A percentile compares a stretch with the other conserved stretches of the same genome.
These are phyloP conservation scores for Mycena sp. DNA, from an alignment of 1,284 basidiomycete species.

Conservation along the genomic window DNA sequence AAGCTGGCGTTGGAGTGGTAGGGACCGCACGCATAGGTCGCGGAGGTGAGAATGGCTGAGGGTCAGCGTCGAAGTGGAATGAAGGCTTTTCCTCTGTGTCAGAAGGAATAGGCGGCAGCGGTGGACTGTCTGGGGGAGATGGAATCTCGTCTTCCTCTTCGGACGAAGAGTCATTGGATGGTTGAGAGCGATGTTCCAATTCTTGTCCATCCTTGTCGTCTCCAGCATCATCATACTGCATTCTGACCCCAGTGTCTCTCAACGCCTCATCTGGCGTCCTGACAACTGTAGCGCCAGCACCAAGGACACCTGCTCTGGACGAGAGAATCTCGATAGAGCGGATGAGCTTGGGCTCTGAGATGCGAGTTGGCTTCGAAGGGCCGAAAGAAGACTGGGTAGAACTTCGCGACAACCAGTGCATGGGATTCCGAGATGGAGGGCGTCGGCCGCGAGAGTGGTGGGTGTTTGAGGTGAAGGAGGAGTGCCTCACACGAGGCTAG, in stretches of 20 bases:
- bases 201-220: constrained; percentile 36
- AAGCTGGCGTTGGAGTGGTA: constrained; percentile 35
- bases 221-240: constrained; percentile 39
- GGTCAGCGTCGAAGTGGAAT: constrained; percentile 10
- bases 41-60: constrained; percentile 33
- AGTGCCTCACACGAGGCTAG: constrained; percentile 18
- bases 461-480: constrained; percentile 33
- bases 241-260: constrained; percentile 50
- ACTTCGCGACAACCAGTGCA: constrained; percentile 59
- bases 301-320: constrained; percentile 60
- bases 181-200: constrained; percentile 23
- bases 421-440: constrained; percentile 55
- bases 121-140: constrained; percentile 56
- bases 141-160: constrained; percentile 42
- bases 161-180: constrained; percentile 27
- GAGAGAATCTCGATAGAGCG: constrained; percentile 57
- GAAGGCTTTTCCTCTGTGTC: constrained; percentile 12
- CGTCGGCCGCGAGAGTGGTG: constrained; percentile 38
- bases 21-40: constrained; percentile 51
- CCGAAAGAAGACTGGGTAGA: constrained; percentile 43
- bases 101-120: constrained; percentile 62
- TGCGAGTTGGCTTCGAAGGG: constrained; percentile 57
- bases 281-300: constrained; percentile 75
- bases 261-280: constrained; percentile 81
- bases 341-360: constrained; percentile 69